Conservation (phyloP, 2,329 filamentous ascomycete species). For the Cryphonectria radicalis region DNA sequence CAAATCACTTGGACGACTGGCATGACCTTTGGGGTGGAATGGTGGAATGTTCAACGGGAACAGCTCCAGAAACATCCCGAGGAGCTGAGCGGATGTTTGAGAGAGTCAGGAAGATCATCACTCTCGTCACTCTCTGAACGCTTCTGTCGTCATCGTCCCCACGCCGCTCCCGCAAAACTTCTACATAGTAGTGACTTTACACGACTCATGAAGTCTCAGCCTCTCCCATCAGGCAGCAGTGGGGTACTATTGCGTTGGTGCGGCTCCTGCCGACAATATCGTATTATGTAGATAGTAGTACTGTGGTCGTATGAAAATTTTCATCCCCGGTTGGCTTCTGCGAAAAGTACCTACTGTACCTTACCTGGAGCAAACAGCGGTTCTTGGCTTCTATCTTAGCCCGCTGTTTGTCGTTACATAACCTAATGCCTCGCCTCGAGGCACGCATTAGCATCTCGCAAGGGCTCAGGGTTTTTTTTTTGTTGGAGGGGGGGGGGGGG, state of each 20-base stretch:
- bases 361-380: background rate
- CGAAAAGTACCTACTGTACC: background rate
- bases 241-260: conserved; percentile 2
- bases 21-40: background rate
- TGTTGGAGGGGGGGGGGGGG: background rate
- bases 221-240: background rate
- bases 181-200: background rate
- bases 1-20: background rate
- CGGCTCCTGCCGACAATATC: conserved; percentile 11
- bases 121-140: background rate
- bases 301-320: conserved; percentile 5
- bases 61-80: background rate
- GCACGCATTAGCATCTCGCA: background rate
- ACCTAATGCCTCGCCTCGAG: background rate
- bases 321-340: background rate
- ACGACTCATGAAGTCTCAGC: conserved; percentile 8
- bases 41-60: background rate
- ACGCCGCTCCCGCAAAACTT: background rate
- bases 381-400: background rate
- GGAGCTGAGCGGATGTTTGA: background rate
- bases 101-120: background rate
- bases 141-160: conserved; percentile 18
- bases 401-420: background rate
- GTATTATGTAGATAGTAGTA: background rate
- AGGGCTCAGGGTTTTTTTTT: background rate